Conservation (phyloP, 768 basidiomycete species). For the Amanita rubescens region DNA sequence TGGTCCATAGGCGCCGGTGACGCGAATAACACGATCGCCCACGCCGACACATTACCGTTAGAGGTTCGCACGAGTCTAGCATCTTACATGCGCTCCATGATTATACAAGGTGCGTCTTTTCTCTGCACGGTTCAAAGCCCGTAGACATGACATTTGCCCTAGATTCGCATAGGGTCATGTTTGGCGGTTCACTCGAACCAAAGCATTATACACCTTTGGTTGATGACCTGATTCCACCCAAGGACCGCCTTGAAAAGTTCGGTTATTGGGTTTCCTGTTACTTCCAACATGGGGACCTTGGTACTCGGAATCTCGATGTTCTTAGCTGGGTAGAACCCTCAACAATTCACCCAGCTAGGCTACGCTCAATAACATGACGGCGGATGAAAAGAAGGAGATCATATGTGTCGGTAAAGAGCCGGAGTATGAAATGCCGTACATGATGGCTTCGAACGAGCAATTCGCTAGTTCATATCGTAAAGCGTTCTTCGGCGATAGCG, state of each 20-base stretch:
- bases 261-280: neutral
- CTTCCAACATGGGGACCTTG: neutral
- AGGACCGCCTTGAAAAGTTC: neutral
- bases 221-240: neutral
- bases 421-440: neutral
- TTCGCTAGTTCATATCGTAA: neutral
- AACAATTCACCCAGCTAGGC: neutral
- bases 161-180: neutral
- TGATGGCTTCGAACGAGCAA: neutral
- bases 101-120: neutral
- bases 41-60: neutral
- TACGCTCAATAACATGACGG: conserved; percentile 1
- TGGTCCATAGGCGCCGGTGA: neutral
- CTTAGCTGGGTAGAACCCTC: neutral
- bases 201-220: neutral
- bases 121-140: neutral
- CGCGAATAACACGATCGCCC: neutral
- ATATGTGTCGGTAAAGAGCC: neutral
- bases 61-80: neutral
- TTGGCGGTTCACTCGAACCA: neutral
- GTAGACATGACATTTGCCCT: neutral
- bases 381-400: neutral
- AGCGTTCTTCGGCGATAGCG: neutral
- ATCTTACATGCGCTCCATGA: neutral
- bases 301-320: neutral